These are phyloP conservation scores for Erythrophleum fordii DNA, from an alignment of 306 rosid genomes.

Conservation along the genomic window DNA sequence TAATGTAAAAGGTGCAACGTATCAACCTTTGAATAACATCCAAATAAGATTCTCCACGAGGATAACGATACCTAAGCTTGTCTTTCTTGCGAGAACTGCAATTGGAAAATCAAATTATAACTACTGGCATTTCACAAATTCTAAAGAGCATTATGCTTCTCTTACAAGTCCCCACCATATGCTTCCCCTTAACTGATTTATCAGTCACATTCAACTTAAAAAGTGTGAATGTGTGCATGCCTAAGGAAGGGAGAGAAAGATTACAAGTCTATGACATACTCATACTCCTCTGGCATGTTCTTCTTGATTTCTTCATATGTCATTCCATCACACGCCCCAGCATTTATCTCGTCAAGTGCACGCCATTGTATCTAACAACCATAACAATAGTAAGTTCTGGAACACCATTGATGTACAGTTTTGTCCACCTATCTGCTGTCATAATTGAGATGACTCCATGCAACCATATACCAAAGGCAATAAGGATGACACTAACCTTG, in stretches of 20 bases:
- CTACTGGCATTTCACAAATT: background rate
- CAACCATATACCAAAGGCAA: background rate
- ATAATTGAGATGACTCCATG: background rate
- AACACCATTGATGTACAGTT: slow-evolving; percentile 8
- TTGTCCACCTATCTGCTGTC: slow-evolving; percentile 27
- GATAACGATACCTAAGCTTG: slow-evolving; percentile 92
- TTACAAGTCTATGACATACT: slow-evolving; percentile 58
- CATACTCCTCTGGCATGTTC: slow-evolving; percentile 96
- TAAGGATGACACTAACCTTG: slow-evolving; percentile 63
- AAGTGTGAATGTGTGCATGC: background rate
- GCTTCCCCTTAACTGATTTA: slow-evolving; percentile 1
- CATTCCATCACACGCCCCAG: slow-evolving; percentile 98
- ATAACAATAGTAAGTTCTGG: slow-evolving; percentile 19
- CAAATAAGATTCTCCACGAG: slow-evolving; percentile 98
- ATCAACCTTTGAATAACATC: slow-evolving; percentile 97
- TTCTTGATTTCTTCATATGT: slow-evolving; percentile 90
- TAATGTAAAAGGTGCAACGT: slow-evolving; percentile 26
- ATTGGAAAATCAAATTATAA: slow-evolving; percentile 9
- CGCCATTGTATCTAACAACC: slow-evolving; percentile 91
- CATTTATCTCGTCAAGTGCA: slow-evolving; percentile 91
- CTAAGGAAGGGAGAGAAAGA: slow-evolving; percentile 4
- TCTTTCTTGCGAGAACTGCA: slow-evolving; percentile 87
- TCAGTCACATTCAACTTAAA: slow-evolving; percentile 22
- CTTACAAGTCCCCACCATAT: background rate
- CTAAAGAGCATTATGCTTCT: slow-evolving; percentile 20